phyloP scores from a whole-genome alignment of 306 rosid species.

The Glycine tomentella region DNA sequence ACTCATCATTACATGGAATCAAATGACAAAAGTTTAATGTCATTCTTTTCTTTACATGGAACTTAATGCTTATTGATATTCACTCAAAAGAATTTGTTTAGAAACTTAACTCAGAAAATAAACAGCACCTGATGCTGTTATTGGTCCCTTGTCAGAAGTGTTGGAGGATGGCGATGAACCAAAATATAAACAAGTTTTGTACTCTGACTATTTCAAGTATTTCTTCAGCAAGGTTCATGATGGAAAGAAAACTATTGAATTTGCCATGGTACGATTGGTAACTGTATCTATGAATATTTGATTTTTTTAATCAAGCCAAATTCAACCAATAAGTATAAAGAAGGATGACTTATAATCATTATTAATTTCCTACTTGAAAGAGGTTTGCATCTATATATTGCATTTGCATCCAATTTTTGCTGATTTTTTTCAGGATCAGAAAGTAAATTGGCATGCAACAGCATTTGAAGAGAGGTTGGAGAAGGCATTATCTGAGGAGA shows the following conservation, averaged over 20 bases:
- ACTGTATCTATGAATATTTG: no score
- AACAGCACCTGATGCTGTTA: conserved; percentile 44
- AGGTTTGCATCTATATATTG: conserved; percentile 17
- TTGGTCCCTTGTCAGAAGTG: conserved; percentile 55
- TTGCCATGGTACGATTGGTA: conserved; percentile 44
- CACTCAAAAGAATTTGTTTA: no score
- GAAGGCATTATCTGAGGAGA: conserved; percentile 91
- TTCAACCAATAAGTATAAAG: conserved; percentile 92
- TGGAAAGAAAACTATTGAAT: conserved; percentile 55
- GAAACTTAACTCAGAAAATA: no score
- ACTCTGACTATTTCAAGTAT: conserved; percentile 55
- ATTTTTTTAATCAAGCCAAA: conserved; percentile 35
- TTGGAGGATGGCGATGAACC: conserved; percentile 51
- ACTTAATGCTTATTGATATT: no score
- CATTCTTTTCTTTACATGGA: no score
- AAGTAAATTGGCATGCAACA: conserved; percentile 96
- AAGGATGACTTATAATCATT: conserved; percentile 55
- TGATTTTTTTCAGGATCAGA: conserved; percentile 75
- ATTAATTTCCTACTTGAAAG: background rate
- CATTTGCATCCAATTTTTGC: conserved; percentile 33
- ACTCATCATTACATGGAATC: no score
- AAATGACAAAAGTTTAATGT: no score
- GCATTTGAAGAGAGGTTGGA: conserved; percentile 94
- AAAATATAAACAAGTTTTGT: conserved; percentile 49
- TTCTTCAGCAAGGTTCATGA: conserved; percentile 59